These are phyloP conservation scores for Penicillium verhagenii DNA, from an alignment of 495 filamentous ascomycete genomes.

Conservation along the genomic window DNA sequence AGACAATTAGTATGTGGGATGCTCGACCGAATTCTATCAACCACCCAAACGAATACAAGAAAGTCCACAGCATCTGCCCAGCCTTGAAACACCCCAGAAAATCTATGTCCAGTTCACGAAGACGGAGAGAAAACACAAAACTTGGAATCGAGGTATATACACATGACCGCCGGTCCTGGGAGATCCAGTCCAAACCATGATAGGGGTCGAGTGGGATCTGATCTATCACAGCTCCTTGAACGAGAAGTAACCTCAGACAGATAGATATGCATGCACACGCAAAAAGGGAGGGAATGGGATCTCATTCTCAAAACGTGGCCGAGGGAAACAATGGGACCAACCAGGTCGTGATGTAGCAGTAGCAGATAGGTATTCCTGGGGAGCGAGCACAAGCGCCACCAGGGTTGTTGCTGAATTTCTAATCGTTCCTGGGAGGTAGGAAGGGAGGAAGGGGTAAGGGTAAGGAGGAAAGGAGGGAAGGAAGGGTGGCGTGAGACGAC, in stretches of 20 bases:
- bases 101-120: constrained; percentile 17
- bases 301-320: neutral
- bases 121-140: neutral
- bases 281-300: neutral
- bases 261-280: no score
- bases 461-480: no score
- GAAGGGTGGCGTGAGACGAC: neutral
- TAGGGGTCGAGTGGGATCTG: constrained; percentile 7
- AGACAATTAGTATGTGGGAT: constrained; percentile 16
- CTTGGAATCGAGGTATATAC: constrained; percentile 16
- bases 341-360: neutral
- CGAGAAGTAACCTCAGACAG: no score
- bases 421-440: neutral
- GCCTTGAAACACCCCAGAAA: constrained; percentile 3
- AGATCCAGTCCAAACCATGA: neutral
- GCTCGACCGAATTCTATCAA: constrained; percentile 14
- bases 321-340: neutral
- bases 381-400: no score
- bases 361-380: no score
- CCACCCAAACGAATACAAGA: constrained; percentile 2
- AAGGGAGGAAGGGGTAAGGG: neutral
- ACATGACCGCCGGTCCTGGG: constrained; percentile 3
- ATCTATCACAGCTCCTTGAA: neutral
- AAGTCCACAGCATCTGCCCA: neutral
- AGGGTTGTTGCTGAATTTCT: neutral